Evolutionary conservation across 768 basidiomycete species (phyloP).

Genomic region (Gymnopilus dilepis): DNA sequence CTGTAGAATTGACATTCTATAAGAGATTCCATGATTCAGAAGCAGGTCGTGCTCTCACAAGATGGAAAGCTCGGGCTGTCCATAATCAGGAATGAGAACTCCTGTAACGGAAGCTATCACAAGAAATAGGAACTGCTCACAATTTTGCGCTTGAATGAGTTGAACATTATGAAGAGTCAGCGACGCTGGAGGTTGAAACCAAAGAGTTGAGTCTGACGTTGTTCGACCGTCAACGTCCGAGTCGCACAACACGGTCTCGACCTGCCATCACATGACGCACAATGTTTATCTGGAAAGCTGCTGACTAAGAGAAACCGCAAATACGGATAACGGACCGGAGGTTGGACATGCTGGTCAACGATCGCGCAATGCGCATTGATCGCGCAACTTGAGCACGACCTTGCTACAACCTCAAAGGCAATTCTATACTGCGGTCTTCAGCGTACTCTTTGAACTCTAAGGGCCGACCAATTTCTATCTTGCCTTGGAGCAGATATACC

Average conservation of each 20-base stretch:
- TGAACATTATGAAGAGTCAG: constrained; percentile 35
- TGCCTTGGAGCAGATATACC: background rate
- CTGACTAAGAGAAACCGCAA: background rate
- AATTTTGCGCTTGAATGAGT: constrained; percentile 40
- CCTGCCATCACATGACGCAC: constrained; percentile 65
- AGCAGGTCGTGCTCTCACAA: constrained; percentile 51
- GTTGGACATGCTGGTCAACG: background rate
- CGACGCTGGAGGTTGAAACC: constrained; percentile 45
- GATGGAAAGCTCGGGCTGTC: constrained; percentile 65
- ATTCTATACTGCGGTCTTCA: background rate
- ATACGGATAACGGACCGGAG: background rate
- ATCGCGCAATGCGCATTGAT: background rate
- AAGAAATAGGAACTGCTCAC: constrained; percentile 29
- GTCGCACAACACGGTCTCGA: background rate
- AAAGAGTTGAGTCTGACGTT: constrained; percentile 68
- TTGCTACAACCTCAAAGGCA: background rate
- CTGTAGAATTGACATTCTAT: constrained; percentile 38
- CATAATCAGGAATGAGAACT: background rate
- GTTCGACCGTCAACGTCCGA: background rate
- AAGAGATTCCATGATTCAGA: background rate
- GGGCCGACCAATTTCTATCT: background rate
- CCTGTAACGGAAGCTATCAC: background rate
- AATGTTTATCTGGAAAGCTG: background rate
- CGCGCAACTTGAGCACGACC: background rate
- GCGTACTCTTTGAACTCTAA: background rate